Conservation (phyloP, 805 yeast species). For the Candida maris region DNA sequence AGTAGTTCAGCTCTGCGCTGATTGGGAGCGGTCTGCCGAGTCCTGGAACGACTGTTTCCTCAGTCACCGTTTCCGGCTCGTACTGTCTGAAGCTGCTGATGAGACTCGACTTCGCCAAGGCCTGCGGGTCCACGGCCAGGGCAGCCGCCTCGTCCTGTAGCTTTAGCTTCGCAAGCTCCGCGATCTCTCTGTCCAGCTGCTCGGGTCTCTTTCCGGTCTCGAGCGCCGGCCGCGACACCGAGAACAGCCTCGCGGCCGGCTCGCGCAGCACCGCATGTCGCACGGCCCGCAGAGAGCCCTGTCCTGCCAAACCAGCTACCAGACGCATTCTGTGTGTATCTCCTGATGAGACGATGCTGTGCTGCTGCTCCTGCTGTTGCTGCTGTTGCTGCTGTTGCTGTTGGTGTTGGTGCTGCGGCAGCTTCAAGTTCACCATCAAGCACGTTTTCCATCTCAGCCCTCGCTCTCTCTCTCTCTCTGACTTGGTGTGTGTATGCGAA, state of each 20-base stretch:
- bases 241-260: not conserved
- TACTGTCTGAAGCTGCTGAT: conserved; percentile 30
- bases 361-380: too few relatives aligned
- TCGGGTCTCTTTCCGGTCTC: not conserved
- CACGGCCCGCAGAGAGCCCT: too few relatives aligned
- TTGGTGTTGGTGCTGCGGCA: too few relatives aligned
- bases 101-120: conserved; percentile 20
- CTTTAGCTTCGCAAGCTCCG: conserved; percentile 27
- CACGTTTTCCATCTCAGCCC: too few relatives aligned
- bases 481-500: too few relatives aligned
- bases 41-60: conserved; percentile 32
- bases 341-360: too few relatives aligned
- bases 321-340: too few relatives aligned
- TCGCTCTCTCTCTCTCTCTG: too few relatives aligned
- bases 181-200: conserved; percentile 24
- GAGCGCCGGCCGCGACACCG: not conserved
- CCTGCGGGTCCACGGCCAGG: conserved; percentile 10
- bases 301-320: too few relatives aligned
- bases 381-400: too few relatives aligned
- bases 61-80: conserved; percentile 36
- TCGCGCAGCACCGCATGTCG: too few relatives aligned
- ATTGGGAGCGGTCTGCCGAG: conserved; percentile 67
- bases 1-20: conserved; percentile 75
- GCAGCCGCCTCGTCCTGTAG: conserved; percentile 12
- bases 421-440: too few relatives aligned